These are phyloP conservation scores for Thecaphora thlaspeos DNA, from an alignment of 1,284 basidiomycete genomes.

Conservation along the genomic window DNA sequence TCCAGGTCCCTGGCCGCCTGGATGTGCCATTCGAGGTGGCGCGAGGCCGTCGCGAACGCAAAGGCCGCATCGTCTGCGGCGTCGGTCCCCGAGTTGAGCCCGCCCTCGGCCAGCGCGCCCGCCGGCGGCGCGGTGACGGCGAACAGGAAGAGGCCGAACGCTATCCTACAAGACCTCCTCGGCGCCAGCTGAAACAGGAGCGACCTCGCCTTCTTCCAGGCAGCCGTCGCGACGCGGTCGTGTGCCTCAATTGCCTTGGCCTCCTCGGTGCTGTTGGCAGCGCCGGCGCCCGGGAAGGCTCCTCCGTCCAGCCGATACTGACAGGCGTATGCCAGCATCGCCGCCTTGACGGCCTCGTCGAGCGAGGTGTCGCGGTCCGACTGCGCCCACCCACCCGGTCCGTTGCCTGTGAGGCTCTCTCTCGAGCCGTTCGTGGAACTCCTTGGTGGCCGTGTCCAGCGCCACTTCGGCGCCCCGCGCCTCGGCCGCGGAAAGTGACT, in stretches of 20 bases:
- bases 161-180: slow-evolving; percentile 21
- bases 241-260: slow-evolving; percentile 18
- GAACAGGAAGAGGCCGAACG: slow-evolving; percentile 33
- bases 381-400: slow-evolving; percentile 26
- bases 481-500: not conserved
- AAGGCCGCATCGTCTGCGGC: slow-evolving; percentile 36
- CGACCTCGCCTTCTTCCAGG: slow-evolving; percentile 32
- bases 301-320: slow-evolving; percentile 31
- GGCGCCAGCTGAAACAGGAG: slow-evolving; percentile 34
- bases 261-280: not conserved
- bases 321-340: slow-evolving; percentile 39
- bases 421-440: slow-evolving; percentile 17
- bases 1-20: slow-evolving; percentile 23
- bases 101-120: slow-evolving; percentile 26
- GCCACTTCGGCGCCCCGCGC: not conserved
- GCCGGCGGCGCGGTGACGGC: slow-evolving; percentile 33
- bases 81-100: slow-evolving; percentile 19
- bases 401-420: slow-evolving; percentile 25
- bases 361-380: slow-evolving; percentile 32
- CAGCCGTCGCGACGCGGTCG: slow-evolving; percentile 33
- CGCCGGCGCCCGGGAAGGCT: not conserved
- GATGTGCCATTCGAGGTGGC: slow-evolving; percentile 36
- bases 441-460: slow-evolving; percentile 4
- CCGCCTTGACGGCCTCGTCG: slow-evolving; percentile 37
- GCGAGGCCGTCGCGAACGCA: slow-evolving; percentile 30